A percentile compares a stretch with the other conserved stretches of the same genome.
Evolutionary conservation across 2,329 filamentous ascomycete species (phyloP).

Genomic region (Rhytidhysteron rufulum): DNA sequence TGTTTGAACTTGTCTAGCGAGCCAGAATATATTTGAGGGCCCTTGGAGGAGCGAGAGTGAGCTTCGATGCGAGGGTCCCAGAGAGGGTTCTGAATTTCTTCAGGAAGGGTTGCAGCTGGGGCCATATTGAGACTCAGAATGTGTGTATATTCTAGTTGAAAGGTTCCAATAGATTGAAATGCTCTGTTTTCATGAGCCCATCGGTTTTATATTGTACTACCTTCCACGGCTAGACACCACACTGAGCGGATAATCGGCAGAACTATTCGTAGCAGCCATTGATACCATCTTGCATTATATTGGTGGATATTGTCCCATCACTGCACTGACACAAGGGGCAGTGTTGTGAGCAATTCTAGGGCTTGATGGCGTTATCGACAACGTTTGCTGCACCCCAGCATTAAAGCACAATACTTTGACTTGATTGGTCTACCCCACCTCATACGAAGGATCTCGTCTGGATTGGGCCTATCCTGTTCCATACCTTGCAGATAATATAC

Average conservation of each 20-base stretch:
- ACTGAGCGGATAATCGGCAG: not conserved
- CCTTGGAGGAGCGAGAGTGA: slow-evolving; percentile 2
- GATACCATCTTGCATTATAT: not conserved
- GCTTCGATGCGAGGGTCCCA: not conserved
- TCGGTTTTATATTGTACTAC: not conserved
- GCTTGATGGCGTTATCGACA: not conserved
- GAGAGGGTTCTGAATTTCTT: not conserved
- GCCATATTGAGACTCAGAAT: not conserved
- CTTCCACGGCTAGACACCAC: not conserved
- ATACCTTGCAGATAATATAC: too few relatives aligned
- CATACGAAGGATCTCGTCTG: too few relatives aligned
- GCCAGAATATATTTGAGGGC: slow-evolving; percentile 48
- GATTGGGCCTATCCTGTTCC: too few relatives aligned
- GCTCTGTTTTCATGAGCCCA: too few relatives aligned
- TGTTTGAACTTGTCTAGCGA: slow-evolving; percentile 47
- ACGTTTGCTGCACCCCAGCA: too few relatives aligned
- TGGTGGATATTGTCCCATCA: not conserved
- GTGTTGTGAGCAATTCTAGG: not conserved
- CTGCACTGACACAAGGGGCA: not conserved
- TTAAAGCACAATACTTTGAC: too few relatives aligned
- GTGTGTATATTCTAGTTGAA: not conserved
- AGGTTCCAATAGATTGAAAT: not conserved
- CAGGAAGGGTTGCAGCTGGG: not conserved
- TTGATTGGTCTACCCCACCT: too few relatives aligned
- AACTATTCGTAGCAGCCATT: not conserved